A percentile compares a stretch with the other conserved stretches of the same genome.
phyloP scores from a whole-genome alignment of 371 early-diverging fungal species.

The Coemansia sp. region DNA sequence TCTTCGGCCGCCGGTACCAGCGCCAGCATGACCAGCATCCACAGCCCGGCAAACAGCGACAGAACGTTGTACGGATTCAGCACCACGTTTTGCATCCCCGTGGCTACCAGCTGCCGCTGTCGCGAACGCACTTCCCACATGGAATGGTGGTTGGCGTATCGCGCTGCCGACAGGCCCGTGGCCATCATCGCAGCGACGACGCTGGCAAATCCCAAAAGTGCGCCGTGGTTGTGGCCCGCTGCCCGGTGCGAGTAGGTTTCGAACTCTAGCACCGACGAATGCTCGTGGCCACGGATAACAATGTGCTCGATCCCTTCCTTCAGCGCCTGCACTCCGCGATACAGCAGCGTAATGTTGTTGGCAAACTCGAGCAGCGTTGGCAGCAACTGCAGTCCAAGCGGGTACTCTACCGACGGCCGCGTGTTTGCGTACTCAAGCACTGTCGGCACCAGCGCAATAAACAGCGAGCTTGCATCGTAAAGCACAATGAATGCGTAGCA shows the following conservation, averaged over 20 bases:
- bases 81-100: slow-evolving; percentile 26
- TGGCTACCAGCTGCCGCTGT: background rate
- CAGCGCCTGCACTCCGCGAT: slow-evolving; percentile 46
- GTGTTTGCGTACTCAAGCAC: slow-evolving; percentile 44
- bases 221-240: slow-evolving; percentile 9
- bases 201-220: slow-evolving; percentile 5
- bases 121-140: slow-evolving; percentile 29
- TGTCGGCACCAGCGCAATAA: slow-evolving; percentile 33
- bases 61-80: slow-evolving; percentile 35
- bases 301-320: slow-evolving; percentile 47
- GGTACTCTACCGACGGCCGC: slow-evolving; percentile 20
- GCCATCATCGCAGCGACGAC: slow-evolving; percentile 14
- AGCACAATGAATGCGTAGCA: slow-evolving; percentile 34
- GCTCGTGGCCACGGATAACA: slow-evolving; percentile 22
- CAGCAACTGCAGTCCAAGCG: slow-evolving; percentile 37
- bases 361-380: slow-evolving; percentile 38
- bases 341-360: slow-evolving; percentile 40
- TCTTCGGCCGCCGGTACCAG: slow-evolving; percentile 23
- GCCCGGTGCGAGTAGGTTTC: slow-evolving; percentile 27
- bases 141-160: slow-evolving; percentile 31
- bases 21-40: slow-evolving; percentile 18
- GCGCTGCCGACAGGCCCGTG: slow-evolving; percentile 21
- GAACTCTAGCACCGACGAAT: slow-evolving; percentile 23
- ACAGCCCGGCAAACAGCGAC: slow-evolving; percentile 28
- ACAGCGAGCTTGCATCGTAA: slow-evolving; percentile 33